Percentiles rank a stretch among this genome's conserved stretches.
Evolutionary conservation across 306 rosid species (phyloP).

Genomic region (Betula pendula): DNA sequence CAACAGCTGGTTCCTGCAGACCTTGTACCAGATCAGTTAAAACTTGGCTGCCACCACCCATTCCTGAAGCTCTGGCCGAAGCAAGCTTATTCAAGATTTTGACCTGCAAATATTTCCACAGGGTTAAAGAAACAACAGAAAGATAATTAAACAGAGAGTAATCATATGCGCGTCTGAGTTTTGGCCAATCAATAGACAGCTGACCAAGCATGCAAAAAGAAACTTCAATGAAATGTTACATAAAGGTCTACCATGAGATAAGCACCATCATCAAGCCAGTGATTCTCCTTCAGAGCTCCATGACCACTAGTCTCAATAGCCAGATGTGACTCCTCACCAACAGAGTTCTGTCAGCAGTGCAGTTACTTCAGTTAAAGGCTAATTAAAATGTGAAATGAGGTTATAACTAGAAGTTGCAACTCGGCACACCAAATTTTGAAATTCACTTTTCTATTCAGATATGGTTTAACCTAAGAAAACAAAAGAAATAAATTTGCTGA

Average conservation of each 20-base stretch:
- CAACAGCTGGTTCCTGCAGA: slow-evolving; percentile 70
- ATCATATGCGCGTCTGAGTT: neutral
- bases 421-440: neutral
- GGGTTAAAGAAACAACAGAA: neutral
- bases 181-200: neutral
- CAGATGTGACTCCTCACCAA: slow-evolving; percentile 88
- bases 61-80: slow-evolving; percentile 79
- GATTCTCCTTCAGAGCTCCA: slow-evolving; percentile 98
- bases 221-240: neutral
- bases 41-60: slow-evolving; percentile 74
- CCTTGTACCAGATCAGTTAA: slow-evolving; percentile 79
- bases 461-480: neutral
- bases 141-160: neutral
- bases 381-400: slow-evolving; percentile 6
- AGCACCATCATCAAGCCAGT: slow-evolving; percentile 99
- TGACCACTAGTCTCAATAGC: slow-evolving; percentile 99
- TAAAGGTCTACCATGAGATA: slow-evolving; percentile 77
- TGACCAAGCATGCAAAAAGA: neutral
- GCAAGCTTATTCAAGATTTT: slow-evolving; percentile 93
- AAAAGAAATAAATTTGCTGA: neutral
- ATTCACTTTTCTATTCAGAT: neutral
- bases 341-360: slow-evolving; percentile 62
- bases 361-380: slow-evolving; percentile 29
- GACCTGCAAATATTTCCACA: slow-evolving; percentile 53
- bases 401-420: neutral